Base-by-base conservation (phyloP, 192 early-diverging fungal genomes). In the Coemansia sp. region DNA sequence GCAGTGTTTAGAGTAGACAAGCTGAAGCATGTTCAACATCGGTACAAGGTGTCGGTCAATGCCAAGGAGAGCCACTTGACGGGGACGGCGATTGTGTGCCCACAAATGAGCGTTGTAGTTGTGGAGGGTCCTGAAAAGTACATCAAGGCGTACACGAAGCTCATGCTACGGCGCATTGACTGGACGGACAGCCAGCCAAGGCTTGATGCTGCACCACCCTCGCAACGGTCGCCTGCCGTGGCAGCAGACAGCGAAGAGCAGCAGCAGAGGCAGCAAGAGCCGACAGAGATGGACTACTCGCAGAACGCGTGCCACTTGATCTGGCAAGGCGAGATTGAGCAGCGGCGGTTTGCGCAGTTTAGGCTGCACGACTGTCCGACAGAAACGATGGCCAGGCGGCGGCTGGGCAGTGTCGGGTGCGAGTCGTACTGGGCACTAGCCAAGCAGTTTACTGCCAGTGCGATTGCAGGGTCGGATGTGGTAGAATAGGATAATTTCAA, bases 91-190 rank as follows among this genome's bases (percentile, higher is more conserved):
- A 70, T 97, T 37, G 66, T 89, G 14, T 80, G 88, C 56, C 82
- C 85, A 2, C 86, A 83, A 4, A 82, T 85, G 65, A 83, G 81
- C 56, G 49, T 97, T 40, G 90, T 99, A 4, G 72, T 95, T 37
- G 94, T 94, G 4, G 97, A 99, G 73, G 97, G 97, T 1, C 89
- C 94, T 3, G 86, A 84, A 10, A 92, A 95, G 60, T 84, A 81
- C 2, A 80, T 97, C 58, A 90, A 90, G 56, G 81, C 84, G 27
- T 99, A 94, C 80, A 99, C 96, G 68, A 94, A 95, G 56, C 77
- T 99, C 18, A 93, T 99, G 97, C 79, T 97, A 10, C 69, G 90
- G 23, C 82, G 97, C 15, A 97, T 99, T 57, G 85, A 98, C 64
- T 99, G 97, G 97, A 75, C 56, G 14, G 54, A 65, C 43, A 46